A percentile compares a stretch with the other conserved stretches of the same genome.
phyloP scores from a whole-genome alignment of 257 asterid species.

The Fraxinus quadrangulata region DNA sequence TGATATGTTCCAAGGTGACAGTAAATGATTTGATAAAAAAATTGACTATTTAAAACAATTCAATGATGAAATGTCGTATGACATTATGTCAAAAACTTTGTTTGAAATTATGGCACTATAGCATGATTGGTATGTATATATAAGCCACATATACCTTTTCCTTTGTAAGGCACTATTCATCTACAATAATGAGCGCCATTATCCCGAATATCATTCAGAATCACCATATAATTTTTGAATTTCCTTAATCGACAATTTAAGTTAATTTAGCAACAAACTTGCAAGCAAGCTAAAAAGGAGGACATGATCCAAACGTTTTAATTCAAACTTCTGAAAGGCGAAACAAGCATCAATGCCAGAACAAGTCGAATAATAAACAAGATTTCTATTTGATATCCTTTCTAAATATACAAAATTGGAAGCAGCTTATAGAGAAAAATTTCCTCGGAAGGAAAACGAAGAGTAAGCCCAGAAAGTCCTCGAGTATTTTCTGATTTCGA shows the following conservation, averaged over 20 bases:
- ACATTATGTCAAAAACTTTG: no score
- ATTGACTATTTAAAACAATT: no score
- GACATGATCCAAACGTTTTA: neutral
- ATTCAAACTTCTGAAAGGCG: neutral
- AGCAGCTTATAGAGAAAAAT: no score
- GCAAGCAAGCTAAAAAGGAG: neutral
- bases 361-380: neutral
- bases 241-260: neutral
- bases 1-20: no score
- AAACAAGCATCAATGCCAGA: neutral
- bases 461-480: conserved; percentile 59
- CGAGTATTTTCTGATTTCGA: conserved; percentile 82
- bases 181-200: neutral
- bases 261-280: neutral
- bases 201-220: neutral
- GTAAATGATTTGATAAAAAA: no score
- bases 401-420: conserved; percentile 5
- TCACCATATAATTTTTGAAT: neutral
- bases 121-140: neutral
- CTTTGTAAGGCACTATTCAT: neutral
- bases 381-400: neutral
- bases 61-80: no score
- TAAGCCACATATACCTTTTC: neutral
- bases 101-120: no score
- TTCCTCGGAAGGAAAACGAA: neutral